Percentiles rank a stretch among this genome's conserved stretches.
These are phyloP conservation scores for Asterophora lycoperdoides DNA, from an alignment of 768 basidiomycete genomes.

Conservation along the genomic window DNA sequence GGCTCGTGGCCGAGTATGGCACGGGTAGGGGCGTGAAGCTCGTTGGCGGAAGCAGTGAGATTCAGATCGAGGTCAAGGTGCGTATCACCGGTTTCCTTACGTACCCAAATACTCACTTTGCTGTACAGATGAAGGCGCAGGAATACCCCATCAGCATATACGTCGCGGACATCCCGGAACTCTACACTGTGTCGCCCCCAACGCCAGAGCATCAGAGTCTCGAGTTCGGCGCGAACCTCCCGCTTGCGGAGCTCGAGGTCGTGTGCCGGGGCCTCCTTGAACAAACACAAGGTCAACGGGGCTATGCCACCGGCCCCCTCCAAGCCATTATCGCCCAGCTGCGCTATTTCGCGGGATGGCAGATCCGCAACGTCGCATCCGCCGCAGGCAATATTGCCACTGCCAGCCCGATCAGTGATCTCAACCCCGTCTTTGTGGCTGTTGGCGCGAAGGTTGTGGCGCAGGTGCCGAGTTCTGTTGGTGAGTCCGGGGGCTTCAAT, in stretches of 20 bases:
- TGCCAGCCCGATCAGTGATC: conserved; percentile 15
- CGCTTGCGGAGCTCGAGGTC: conserved; percentile 13
- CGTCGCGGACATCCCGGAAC: conserved; percentile 13
- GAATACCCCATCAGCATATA: conserved; percentile 14
- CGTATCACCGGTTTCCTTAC: not conserved
- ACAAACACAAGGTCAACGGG: too few species aligned
- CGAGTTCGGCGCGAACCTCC: conserved; percentile 14
- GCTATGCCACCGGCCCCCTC: conserved; percentile 11
- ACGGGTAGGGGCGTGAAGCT: conserved; percentile 6
- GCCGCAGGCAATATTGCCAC: conserved; percentile 16
- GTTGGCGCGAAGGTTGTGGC: conserved; percentile 8
- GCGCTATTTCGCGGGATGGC: conserved; percentile 15
- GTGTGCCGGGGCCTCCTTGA: conserved; percentile 7
- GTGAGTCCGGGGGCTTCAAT: too few species aligned
- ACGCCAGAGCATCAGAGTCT: conserved; percentile 3
- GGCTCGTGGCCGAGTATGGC: conserved; percentile 1
- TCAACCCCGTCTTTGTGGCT: conserved; percentile 15
- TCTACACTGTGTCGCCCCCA: conserved; percentile 6
- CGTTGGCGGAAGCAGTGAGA: conserved; percentile 15
- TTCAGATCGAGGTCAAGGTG: conserved; percentile 16
- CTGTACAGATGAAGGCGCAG: conserved; percentile 10
- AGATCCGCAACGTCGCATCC: conserved; percentile 14
- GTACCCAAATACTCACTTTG: too few species aligned
- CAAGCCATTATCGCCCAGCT: conserved; percentile 12
- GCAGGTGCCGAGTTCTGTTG: not conserved